Evolutionary conservation across 2,329 filamentous ascomycete genomes (phyloP).

Genomic region (Berkeleyomyces basicola): DNA sequence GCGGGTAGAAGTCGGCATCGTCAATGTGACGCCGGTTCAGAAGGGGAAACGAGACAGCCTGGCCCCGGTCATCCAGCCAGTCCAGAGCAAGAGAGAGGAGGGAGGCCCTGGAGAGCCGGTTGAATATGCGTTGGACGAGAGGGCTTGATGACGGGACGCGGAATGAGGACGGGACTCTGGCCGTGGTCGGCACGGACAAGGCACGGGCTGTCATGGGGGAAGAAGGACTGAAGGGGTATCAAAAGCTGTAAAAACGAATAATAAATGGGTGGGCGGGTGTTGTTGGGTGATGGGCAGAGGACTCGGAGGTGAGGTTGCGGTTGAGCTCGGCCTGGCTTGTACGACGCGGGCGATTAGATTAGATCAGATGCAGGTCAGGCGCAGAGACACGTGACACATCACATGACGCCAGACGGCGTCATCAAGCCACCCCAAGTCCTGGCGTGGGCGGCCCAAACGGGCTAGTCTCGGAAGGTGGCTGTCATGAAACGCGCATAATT

Average conservation of each 20-base stretch:
- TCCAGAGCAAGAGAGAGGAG: conserved; percentile 56
- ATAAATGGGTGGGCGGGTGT: neutral
- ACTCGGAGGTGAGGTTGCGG: no score
- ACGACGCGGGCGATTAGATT: no score
- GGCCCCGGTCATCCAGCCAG: conserved; percentile 58
- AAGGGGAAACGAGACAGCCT: conserved; percentile 32
- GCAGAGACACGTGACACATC: no score
- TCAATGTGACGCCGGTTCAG: conserved; percentile 31
- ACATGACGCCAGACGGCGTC: no score
- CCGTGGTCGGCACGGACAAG: conserved; percentile 52
- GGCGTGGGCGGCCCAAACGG: no score
- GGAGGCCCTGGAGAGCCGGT: conserved; percentile 52
- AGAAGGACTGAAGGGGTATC: neutral
- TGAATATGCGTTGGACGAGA: conserved; percentile 48
- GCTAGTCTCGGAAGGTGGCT: neutral
- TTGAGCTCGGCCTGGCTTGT: no score
- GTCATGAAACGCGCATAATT: neutral
- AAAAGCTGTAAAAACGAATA: neutral
- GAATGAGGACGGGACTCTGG: conserved; percentile 53
- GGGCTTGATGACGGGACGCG: conserved; percentile 49
- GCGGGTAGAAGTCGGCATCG: conserved; percentile 51
- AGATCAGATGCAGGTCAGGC: no score
- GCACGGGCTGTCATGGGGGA: neutral
- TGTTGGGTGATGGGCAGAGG: no score
- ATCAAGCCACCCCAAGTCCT: no score